phyloP scores from a whole-genome alignment of 2,329 filamentous ascomycete species.

The Colletotrichum siamense region DNA sequence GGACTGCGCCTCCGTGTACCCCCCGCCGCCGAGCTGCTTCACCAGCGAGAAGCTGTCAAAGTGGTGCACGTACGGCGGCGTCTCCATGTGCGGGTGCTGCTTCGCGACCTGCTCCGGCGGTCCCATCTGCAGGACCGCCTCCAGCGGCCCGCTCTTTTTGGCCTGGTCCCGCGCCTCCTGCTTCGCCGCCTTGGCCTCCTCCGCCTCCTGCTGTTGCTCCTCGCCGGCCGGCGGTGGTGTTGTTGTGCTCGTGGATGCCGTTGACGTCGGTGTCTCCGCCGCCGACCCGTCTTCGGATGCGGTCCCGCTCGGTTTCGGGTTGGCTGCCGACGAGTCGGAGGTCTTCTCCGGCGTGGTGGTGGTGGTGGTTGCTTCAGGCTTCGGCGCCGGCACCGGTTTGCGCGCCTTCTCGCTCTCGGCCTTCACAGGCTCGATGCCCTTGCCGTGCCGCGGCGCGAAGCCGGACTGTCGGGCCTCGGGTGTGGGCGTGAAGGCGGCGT shows the following conservation, averaged over 20 bases:
- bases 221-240: background rate
- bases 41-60: constrained; percentile 96
- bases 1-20: constrained; percentile 77
- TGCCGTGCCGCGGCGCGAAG: constrained; percentile 64
- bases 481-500: constrained; percentile 38
- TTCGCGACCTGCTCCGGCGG: constrained; percentile 44
- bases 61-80: constrained; percentile 88
- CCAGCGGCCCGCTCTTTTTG: constrained; percentile 53
- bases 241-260: constrained; percentile 2
- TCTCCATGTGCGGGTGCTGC: constrained; percentile 70
- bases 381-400: constrained; percentile 25
- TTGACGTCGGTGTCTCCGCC: constrained; percentile 21
- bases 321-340: background rate
- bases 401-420: constrained; percentile 27
- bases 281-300: background rate
- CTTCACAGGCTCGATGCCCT: constrained; percentile 61
- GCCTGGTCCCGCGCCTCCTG: constrained; percentile 39
- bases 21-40: constrained; percentile 73
- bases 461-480: constrained; percentile 42
- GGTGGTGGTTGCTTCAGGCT: background rate
- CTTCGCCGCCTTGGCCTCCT: constrained; percentile 27
- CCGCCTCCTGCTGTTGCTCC: background rate
- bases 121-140: constrained; percentile 55
- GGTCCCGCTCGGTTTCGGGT: background rate
- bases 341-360: background rate